Percentiles rank a stretch among this genome's conserved stretches.
Evolutionary conservation across 169 alveolate species (phyloP).

Genomic region (Babesia gibsoni): DNA sequence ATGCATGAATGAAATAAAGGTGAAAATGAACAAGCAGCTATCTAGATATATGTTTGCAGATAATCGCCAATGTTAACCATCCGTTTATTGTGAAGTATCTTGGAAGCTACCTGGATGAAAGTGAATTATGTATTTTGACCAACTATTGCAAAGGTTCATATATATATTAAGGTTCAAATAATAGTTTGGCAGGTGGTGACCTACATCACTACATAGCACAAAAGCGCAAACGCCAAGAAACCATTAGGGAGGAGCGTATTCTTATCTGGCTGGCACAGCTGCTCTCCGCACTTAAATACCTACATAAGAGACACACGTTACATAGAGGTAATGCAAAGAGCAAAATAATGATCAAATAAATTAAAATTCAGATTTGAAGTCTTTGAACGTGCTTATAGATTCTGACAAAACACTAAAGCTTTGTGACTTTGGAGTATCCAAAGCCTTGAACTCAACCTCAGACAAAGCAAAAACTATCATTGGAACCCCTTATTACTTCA

Average conservation of each 20-base stretch:
- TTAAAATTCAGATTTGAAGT: constrained; percentile 74
- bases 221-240: constrained; percentile 64
- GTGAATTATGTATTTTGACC: constrained; percentile 82
- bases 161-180: constrained; percentile 1
- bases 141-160: constrained; percentile 86
- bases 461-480: constrained; percentile 94
- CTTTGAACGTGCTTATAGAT: constrained; percentile 87
- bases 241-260: constrained; percentile 77
- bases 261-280: constrained; percentile 80
- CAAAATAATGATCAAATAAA: too few species aligned
- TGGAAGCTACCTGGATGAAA: constrained; percentile 85
- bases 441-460: constrained; percentile 88
- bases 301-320: constrained; percentile 81
- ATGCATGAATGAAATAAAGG: constrained; percentile 78
- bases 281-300: constrained; percentile 77
- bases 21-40: not conserved
- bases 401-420: constrained; percentile 82
- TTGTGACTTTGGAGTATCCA: constrained; percentile 92
- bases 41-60: constrained; percentile 11
- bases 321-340: constrained; percentile 80
- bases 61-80: constrained; percentile 69
- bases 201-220: constrained; percentile 70
- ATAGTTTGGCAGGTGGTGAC: constrained; percentile 69
- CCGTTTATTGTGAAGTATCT: constrained; percentile 85
- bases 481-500: constrained; percentile 99